Percentiles rank a stretch among this genome's conserved stretches.
phyloP scores from a whole-genome alignment of 2,329 filamentous ascomycete species.

The Phaeosphaeriaceae sp. region DNA sequence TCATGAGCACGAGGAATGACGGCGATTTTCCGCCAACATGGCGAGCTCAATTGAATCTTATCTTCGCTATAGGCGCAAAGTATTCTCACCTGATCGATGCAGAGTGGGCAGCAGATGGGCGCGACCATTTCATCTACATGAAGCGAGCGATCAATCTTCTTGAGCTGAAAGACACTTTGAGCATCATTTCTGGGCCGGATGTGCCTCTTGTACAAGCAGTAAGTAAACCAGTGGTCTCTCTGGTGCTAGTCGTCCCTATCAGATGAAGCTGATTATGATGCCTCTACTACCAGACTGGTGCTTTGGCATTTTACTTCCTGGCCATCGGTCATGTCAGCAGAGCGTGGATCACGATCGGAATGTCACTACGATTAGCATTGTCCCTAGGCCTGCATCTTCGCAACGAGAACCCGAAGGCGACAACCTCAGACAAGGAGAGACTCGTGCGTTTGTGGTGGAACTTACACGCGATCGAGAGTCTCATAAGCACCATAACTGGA shows the following conservation, averaged over 20 bases:
- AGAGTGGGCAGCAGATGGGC: slow-evolving; percentile 36
- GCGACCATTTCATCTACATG: slow-evolving; percentile 51
- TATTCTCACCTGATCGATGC: slow-evolving; percentile 44
- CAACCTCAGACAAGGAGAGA: slow-evolving; percentile 39
- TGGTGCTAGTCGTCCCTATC: no score
- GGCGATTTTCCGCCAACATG: slow-evolving; percentile 29
- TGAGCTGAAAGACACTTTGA: slow-evolving; percentile 23
- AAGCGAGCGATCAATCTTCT: slow-evolving; percentile 37
- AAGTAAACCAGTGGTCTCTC: no score
- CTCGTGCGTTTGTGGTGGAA: slow-evolving; percentile 51
- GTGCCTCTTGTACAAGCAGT: slow-evolving; percentile 49
- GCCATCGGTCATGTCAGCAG: slow-evolving; percentile 35
- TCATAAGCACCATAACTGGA: slow-evolving; percentile 49
- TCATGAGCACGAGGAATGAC: slow-evolving; percentile 15
- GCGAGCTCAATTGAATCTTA: slow-evolving; percentile 50
- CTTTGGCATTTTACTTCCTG: slow-evolving; percentile 36
- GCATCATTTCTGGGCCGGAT: slow-evolving; percentile 40
- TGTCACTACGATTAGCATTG: slow-evolving; percentile 47
- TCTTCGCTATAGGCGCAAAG: slow-evolving; percentile 53
- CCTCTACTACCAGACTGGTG: slow-evolving; percentile 19
- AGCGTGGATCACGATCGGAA: slow-evolving; percentile 48
- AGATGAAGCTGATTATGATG: slow-evolving; percentile 14
- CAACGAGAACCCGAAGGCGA: slow-evolving; percentile 38
- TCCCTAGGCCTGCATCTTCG: slow-evolving; percentile 50
- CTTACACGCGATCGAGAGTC: slow-evolving; percentile 47